These are phyloP conservation scores for Lipomyces starkeyi DNA, from an alignment of 805 yeast species.

Conservation along the genomic window DNA sequence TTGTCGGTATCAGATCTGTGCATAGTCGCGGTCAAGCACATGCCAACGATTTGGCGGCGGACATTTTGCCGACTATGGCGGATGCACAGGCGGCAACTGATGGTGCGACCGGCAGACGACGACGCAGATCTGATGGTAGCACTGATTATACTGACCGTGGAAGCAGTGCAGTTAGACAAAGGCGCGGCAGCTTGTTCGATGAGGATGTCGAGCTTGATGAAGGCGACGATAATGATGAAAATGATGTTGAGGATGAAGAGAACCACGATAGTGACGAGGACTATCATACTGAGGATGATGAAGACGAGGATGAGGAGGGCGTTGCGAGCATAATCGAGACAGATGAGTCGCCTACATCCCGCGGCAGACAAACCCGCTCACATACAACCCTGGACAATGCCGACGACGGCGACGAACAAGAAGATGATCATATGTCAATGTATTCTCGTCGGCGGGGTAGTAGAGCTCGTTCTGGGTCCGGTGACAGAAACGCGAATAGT, in stretches of 20 bases:
- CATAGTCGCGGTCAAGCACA: not conserved
- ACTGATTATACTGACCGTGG: slow-evolving; percentile 13
- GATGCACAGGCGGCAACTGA: slow-evolving; percentile 20
- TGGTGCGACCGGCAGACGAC: slow-evolving; percentile 17
- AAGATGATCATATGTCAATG: slow-evolving; percentile 14
- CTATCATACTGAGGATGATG: slow-evolving; percentile 27
- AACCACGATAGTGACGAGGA: slow-evolving; percentile 27
- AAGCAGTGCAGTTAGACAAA: slow-evolving; percentile 19
- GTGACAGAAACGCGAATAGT: not conserved
- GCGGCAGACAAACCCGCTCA: not conserved
- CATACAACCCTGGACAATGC: not conserved
- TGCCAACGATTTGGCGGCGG: not conserved
- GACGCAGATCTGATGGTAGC: slow-evolving; percentile 32
- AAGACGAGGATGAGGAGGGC: slow-evolving; percentile 22
- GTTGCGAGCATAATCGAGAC: slow-evolving; percentile 4
- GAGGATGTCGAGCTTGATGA: slow-evolving; percentile 21
- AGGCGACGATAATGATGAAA: slow-evolving; percentile 3
- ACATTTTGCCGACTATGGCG: slow-evolving; percentile 4
- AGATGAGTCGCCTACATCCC: not conserved
- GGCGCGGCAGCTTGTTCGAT: slow-evolving; percentile 10
- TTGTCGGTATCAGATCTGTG: slow-evolving; percentile 57
- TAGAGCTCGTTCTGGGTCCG: slow-evolving; percentile 5
- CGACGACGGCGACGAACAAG: slow-evolving; percentile 37
- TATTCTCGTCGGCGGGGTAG: slow-evolving; percentile 20
- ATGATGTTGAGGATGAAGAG: slow-evolving; percentile 23